Evolutionary conservation across 345 rosid genomes (phyloP).

Genomic region (Mallotus nudiflorus): DNA sequence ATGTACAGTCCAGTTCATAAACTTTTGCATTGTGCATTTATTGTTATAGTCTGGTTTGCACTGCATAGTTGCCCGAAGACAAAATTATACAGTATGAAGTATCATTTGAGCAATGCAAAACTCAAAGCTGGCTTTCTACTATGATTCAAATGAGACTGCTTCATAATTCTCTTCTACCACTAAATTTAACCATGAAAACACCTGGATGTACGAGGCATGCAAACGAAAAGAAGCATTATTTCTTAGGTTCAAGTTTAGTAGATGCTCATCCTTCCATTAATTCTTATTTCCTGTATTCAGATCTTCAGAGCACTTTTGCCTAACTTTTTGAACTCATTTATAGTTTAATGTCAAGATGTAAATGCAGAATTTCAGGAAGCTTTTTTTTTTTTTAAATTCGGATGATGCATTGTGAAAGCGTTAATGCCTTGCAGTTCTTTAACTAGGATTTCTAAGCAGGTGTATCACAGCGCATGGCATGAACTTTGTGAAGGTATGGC

Average conservation of each 20-base stretch:
- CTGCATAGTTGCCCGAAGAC: not conserved
- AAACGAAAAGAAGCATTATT: not conserved
- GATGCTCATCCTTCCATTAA: not conserved
- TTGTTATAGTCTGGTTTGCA: not conserved
- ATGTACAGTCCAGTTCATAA: not conserved
- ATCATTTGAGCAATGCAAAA: not conserved
- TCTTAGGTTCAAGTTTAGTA: not conserved
- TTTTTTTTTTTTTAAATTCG: not conserved
- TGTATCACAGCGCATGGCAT: conserved; percentile 95
- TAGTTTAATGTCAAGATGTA: conserved; percentile 1
- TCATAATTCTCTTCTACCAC: not conserved
- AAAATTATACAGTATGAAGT: not conserved
- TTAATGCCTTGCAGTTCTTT: conserved; percentile 11
- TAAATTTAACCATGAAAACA: not conserved
- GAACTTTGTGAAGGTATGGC: conserved; percentile 91
- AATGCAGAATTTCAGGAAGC: not conserved
- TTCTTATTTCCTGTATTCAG: not conserved
- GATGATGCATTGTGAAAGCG: not conserved
- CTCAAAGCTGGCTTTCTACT: not conserved
- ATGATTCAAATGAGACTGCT: not conserved
- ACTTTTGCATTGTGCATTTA: not conserved
- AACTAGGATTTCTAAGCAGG: conserved; percentile 51
- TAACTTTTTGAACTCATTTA: not conserved
- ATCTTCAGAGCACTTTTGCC: not conserved
- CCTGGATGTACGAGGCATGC: not conserved